A percentile compares a stretch with the other conserved stretches of the same genome.
Evolutionary conservation across 2,329 filamentous ascomycete genomes (phyloP).

Genomic region (Aspergillus fijiensis): DNA sequence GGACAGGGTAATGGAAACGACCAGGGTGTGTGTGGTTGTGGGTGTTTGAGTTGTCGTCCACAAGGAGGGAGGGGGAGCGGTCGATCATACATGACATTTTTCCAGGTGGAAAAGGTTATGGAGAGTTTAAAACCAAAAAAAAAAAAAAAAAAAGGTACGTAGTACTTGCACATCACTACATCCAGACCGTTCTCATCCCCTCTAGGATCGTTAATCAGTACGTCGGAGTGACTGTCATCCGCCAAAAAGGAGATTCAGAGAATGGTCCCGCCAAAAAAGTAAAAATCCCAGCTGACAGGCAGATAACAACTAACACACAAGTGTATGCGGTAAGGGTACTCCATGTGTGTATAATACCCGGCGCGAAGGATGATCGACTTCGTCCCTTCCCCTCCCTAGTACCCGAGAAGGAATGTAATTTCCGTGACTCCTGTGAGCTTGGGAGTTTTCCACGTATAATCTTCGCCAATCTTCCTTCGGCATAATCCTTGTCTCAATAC

Average conservation of each 20-base stretch:
- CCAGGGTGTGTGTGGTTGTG: not conserved
- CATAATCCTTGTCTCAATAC: not conserved
- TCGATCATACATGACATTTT: not conserved
- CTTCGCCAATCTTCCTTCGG: not conserved
- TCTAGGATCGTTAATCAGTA: too few relatives aligned
- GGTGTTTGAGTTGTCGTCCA: not conserved
- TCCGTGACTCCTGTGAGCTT: not conserved
- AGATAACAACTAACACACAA: not conserved
- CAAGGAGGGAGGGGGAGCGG: not conserved
- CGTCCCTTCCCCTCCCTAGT: not conserved
- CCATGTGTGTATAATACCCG: not conserved
- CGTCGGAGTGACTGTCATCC: too few relatives aligned
- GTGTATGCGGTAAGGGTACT: not conserved
- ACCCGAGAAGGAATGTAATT: not conserved
- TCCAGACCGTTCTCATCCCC: not conserved
- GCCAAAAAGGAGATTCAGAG: not conserved
- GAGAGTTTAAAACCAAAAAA: too few relatives aligned
- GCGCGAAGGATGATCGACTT: not conserved
- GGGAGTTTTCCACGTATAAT: too few relatives aligned
- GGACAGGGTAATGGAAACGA: not conserved
- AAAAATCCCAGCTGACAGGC: not conserved
- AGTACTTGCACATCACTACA: not conserved
- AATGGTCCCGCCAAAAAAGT: not conserved
- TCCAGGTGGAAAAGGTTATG: not conserved
- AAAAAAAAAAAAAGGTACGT: too few relatives aligned